phyloP scores from a whole-genome alignment of 768 basidiomycete genomes.

The Pisolithus microcarpus region DNA sequence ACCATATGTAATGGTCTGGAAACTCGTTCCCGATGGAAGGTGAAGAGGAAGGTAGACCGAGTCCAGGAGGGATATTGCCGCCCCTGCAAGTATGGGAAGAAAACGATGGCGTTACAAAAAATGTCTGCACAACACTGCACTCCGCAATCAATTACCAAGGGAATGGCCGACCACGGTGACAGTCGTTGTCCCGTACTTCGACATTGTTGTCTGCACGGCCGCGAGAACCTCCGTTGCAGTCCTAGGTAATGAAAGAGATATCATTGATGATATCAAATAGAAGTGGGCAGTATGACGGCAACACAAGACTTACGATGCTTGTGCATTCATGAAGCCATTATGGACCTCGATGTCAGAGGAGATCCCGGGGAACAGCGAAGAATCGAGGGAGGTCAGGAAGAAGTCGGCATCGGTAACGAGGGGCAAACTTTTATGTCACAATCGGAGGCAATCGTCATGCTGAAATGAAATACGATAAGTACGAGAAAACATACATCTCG shows the following conservation, averaged over 20 bases:
- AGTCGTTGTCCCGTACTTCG: conserved; percentile 24
- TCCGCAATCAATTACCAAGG: conserved; percentile 20
- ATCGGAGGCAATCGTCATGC: not conserved
- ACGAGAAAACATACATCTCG: conserved; percentile 17
- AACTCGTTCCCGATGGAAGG: conserved; percentile 26
- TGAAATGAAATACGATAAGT: not conserved
- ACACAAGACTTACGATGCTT: conserved; percentile 29
- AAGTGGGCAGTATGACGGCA: not conserved
- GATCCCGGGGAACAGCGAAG: conserved; percentile 40
- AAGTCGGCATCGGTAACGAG: conserved; percentile 33
- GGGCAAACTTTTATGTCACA: conserved; percentile 24
- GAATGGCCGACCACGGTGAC: conserved; percentile 41
- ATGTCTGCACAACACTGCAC: not conserved
- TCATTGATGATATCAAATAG: not conserved
- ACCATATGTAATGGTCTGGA: conserved; percentile 35
- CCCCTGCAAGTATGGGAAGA: conserved; percentile 8
- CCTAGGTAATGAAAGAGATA: conserved; percentile 15
- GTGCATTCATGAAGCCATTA: conserved; percentile 35
- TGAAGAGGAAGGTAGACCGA: conserved; percentile 33
- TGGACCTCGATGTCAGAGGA: conserved; percentile 34
- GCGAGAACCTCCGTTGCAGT: conserved; percentile 34
- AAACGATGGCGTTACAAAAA: not conserved
- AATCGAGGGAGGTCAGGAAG: conserved; percentile 25
- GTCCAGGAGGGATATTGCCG: conserved; percentile 40
- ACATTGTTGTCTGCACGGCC: conserved; percentile 32